phyloP scores from a whole-genome alignment of 2,329 filamentous ascomycete genomes.

The Cladosporium sp. region DNA sequence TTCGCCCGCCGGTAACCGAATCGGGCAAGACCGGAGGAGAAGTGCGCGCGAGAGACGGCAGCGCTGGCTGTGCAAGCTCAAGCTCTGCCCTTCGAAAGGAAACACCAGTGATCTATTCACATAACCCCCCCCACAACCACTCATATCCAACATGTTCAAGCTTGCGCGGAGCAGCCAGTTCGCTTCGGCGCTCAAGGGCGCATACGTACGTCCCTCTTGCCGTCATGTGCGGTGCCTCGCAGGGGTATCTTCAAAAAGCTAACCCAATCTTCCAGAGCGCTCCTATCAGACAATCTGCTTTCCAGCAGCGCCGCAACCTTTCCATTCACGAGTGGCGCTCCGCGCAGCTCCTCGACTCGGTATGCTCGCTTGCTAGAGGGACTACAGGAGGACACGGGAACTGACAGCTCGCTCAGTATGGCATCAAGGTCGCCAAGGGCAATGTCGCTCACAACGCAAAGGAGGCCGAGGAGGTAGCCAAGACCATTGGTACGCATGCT shows the following conservation, averaged over 20 bases:
- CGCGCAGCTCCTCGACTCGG: conserved; percentile 78
- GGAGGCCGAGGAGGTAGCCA: conserved; percentile 90
- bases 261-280: conserved; percentile 52
- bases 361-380: conserved; percentile 39
- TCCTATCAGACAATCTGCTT: conserved; percentile 53
- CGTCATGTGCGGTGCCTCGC: neutral
- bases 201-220: conserved; percentile 58
- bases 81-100: conserved; percentile 18
- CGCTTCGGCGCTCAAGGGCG: conserved; percentile 76
- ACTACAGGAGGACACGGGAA: neutral
- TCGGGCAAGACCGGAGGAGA: conserved; percentile 1
- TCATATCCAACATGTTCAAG: conserved; percentile 70
- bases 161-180: conserved; percentile 79
- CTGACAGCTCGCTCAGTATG: conserved; percentile 67
- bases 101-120: conserved; percentile 19
- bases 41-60: neutral
- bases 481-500: conserved; percentile 70
- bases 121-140: conserved; percentile 3
- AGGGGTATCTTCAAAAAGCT: conserved; percentile 8
- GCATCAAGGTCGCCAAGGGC: conserved; percentile 88
- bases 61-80: neutral
- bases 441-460: conserved; percentile 77
- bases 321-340: conserved; percentile 99
- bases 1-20: neutral
- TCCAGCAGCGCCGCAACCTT: conserved; percentile 74